These are phyloP conservation scores for Hanseniaspora occidentalis DNA, from an alignment of 805 yeast species.

Conservation along the genomic window DNA sequence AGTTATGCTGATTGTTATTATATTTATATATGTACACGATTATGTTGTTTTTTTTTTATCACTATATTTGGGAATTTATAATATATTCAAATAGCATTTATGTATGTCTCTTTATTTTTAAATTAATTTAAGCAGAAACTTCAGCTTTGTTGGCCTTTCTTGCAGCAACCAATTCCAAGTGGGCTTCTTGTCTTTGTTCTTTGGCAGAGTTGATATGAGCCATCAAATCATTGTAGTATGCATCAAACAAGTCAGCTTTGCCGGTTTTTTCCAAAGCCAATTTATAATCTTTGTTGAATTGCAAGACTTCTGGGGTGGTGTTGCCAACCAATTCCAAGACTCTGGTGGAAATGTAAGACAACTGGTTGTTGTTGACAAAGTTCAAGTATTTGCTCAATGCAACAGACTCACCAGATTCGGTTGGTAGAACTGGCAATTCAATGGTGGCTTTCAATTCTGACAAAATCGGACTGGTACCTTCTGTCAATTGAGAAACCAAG, in stretches of 20 bases:
- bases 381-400: slow-evolving; percentile 8
- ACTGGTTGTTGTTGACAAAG: slow-evolving; percentile 10
- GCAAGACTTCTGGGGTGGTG: slow-evolving; percentile 12
- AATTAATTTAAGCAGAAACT: too few relatives aligned
- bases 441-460: background rate
- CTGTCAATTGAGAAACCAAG: slow-evolving; percentile 9
- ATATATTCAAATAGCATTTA: too few relatives aligned
- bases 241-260: background rate
- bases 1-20: too few relatives aligned
- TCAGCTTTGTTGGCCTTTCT: background rate
- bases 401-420: slow-evolving; percentile 2
- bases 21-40: too few relatives aligned
- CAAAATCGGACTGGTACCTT: background rate
- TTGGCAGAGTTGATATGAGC: background rate
- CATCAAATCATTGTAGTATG: background rate
- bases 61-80: too few relatives aligned
- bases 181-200: slow-evolving; percentile 11
- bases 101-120: too few relatives aligned
- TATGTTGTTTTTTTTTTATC: too few relatives aligned
- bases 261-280: slow-evolving; percentile 3
- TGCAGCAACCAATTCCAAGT: slow-evolving; percentile 1
- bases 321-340: slow-evolving; percentile 5
- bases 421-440: background rate
- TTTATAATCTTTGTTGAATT: slow-evolving; percentile 8
- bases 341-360: slow-evolving; percentile 12